Conservation (phyloP, 305 asterid genomes). For the Solanum hybrid region DNA sequence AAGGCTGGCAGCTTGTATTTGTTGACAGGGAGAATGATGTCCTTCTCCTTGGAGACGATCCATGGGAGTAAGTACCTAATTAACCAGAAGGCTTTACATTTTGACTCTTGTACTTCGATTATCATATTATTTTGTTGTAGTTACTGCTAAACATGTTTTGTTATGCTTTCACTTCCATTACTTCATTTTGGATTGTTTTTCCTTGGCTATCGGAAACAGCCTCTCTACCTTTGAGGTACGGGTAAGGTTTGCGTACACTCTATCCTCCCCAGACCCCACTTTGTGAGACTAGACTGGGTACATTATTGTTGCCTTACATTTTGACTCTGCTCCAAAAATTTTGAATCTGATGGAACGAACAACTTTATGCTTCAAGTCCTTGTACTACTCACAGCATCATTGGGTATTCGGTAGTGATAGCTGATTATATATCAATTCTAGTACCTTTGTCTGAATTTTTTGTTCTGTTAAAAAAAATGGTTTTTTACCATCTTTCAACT, state of each 20-base stretch:
- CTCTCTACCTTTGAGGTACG: background rate
- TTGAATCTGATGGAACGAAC: background rate
- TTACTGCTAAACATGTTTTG: background rate
- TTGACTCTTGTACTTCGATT: background rate
- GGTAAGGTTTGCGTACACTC: background rate
- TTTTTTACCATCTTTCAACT: background rate
- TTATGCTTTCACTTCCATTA: background rate
- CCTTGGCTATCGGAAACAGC: background rate
- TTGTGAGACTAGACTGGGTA: background rate
- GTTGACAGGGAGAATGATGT: slow-evolving; percentile 98
- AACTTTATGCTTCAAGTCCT: background rate
- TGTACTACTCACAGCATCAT: background rate
- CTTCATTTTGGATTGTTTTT: background rate
- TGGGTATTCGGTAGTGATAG: background rate
- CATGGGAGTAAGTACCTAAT: slow-evolving; percentile 78
- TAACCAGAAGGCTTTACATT: background rate
- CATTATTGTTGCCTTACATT: background rate
- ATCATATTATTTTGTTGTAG: background rate
- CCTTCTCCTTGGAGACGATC: slow-evolving; percentile 99
- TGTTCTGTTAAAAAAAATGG: background rate
- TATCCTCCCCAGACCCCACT: background rate
- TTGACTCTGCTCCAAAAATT: background rate
- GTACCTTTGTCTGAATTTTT: background rate
- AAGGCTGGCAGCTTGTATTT: slow-evolving; percentile 99
- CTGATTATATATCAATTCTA: background rate